phyloP scores from a whole-genome alignment of 2,329 filamentous ascomycete genomes.

The Paecilomyces dactylethromorphus region DNA sequence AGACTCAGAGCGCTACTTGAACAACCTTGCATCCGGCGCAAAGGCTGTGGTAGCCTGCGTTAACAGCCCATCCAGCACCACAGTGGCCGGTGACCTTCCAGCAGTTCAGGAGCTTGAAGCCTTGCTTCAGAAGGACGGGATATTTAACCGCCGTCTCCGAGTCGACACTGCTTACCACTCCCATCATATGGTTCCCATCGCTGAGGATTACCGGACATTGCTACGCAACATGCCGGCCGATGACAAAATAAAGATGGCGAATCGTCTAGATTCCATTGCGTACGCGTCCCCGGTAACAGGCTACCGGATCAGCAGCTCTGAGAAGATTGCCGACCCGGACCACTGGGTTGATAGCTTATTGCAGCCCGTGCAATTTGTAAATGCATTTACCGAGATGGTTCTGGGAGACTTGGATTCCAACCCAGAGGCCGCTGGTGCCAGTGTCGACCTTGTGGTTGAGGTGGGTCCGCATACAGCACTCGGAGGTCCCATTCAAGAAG shows the following conservation, averaged over 20 bases:
- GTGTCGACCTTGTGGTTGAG: slow-evolving; percentile 11
- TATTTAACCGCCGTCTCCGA: slow-evolving; percentile 9
- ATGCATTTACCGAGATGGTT: slow-evolving; percentile 4
- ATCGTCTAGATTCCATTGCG: slow-evolving; percentile 1
- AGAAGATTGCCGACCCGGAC: slow-evolving; percentile 2
- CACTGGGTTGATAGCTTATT: slow-evolving; percentile 15
- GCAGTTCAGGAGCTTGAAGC: slow-evolving; percentile 2
- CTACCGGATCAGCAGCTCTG: background rate
- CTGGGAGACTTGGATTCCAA: background rate
- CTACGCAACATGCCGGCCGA: background rate
- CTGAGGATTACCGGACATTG: background rate
- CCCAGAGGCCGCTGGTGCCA: slow-evolving; percentile 1
- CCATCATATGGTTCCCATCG: slow-evolving; percentile 11
- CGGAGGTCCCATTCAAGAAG: slow-evolving; percentile 8
- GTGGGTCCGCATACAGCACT: slow-evolving; percentile 15
- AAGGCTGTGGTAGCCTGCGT: slow-evolving; percentile 8
- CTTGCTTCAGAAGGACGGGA: background rate
- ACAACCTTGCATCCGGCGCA: background rate
- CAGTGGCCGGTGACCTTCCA: background rate
- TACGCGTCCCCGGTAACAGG: slow-evolving; percentile 13
- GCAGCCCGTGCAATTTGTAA: slow-evolving; percentile 11
- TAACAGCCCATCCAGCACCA: background rate
- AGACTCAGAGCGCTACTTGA: slow-evolving; percentile 3
- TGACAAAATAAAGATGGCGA: background rate
- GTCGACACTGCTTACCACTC: slow-evolving; percentile 15